These are phyloP conservation scores for Nannizzia gypsea DNA, from an alignment of 2,329 filamentous ascomycete species.

Conservation along the genomic window DNA sequence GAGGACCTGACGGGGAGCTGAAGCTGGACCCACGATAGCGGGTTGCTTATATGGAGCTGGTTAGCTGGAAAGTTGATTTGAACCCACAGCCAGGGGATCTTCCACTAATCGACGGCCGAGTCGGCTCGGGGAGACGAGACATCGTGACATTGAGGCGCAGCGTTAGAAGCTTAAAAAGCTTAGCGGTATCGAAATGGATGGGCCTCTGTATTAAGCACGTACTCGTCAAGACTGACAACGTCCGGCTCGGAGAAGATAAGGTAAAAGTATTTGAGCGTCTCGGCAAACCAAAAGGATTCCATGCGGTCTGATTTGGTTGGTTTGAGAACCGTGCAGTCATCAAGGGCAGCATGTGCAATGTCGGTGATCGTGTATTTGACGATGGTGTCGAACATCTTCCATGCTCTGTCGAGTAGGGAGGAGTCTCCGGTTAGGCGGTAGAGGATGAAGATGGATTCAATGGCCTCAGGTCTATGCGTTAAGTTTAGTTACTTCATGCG, in stretches of 20 bases:
- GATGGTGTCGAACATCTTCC: slow-evolving; percentile 71
- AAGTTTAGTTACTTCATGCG: neutral
- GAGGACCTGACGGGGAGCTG: neutral
- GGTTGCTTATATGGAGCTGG: neutral
- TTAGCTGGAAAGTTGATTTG: neutral
- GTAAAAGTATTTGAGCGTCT: slow-evolving; percentile 90
- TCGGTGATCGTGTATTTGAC: slow-evolving; percentile 53
- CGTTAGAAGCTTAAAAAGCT: neutral
- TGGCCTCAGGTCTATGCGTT: slow-evolving; percentile 55
- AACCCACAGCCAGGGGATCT: neutral
- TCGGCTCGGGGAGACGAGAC: neutral
- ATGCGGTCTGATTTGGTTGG: slow-evolving; percentile 44
- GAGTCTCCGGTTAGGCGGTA: slow-evolving; percentile 77
- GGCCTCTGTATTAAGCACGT: slow-evolving; percentile 49
- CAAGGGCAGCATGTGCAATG: slow-evolving; percentile 50
- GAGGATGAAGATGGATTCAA: slow-evolving; percentile 81
- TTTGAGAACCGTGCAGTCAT: slow-evolving; percentile 13
- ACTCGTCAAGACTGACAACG: slow-evolving; percentile 55
- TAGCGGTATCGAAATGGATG: slow-evolving; percentile 36
- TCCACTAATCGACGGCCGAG: neutral
- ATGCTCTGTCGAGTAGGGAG: slow-evolving; percentile 66
- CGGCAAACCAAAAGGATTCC: slow-evolving; percentile 84
- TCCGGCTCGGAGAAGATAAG: slow-evolving; percentile 61
- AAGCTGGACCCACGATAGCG: neutral
- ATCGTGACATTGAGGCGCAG: neutral